Percentiles rank a stretch among this genome's conserved stretches.
Evolutionary conservation across 441 rosid genomes (phyloP).

Genomic region (Aquilaria agallochum): DNA sequence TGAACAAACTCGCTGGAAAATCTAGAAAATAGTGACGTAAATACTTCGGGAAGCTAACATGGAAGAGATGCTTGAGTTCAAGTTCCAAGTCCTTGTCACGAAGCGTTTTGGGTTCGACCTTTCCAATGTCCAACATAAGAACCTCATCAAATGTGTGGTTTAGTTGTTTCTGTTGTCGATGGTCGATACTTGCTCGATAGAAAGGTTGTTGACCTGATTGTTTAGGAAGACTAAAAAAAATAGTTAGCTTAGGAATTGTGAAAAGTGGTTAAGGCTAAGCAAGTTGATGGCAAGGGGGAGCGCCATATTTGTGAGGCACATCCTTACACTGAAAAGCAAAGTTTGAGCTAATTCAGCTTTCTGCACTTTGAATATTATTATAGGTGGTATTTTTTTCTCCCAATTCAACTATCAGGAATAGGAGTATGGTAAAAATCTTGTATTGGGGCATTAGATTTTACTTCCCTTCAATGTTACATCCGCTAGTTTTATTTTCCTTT

Average conservation of each 20-base stretch:
- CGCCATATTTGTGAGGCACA: slow-evolving; percentile 60
- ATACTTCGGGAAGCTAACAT: slow-evolving; percentile 55
- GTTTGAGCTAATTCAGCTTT: not conserved
- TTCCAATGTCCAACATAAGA: slow-evolving; percentile 30
- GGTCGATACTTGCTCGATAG: slow-evolving; percentile 14
- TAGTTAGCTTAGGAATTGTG: slow-evolving; percentile 7
- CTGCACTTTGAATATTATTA: not conserved
- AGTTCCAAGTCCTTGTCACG: slow-evolving; percentile 50
- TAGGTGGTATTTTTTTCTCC: not conserved
- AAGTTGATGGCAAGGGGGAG: slow-evolving; percentile 21
- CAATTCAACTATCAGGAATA: slow-evolving; percentile 56
- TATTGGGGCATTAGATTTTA: too few species aligned
- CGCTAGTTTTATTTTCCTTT: too few species aligned
- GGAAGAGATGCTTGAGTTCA: slow-evolving; percentile 68
- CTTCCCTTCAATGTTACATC: too few species aligned
- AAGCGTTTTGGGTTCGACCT: slow-evolving; percentile 57
- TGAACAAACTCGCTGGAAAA: slow-evolving; percentile 24
- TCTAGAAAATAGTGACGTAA: slow-evolving; percentile 49
- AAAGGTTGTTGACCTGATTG: slow-evolving; percentile 11
- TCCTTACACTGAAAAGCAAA: not conserved
- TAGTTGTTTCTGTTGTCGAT: slow-evolving; percentile 56
- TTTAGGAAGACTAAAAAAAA: slow-evolving; percentile 13
- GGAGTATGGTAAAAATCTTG: slow-evolving; percentile 22
- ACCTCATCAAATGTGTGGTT: slow-evolving; percentile 48
- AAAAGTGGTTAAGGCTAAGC: slow-evolving; percentile 12